phyloP scores from a whole-genome alignment of 805 yeast genomes.

The Sugiyamaella mastotermitis region DNA sequence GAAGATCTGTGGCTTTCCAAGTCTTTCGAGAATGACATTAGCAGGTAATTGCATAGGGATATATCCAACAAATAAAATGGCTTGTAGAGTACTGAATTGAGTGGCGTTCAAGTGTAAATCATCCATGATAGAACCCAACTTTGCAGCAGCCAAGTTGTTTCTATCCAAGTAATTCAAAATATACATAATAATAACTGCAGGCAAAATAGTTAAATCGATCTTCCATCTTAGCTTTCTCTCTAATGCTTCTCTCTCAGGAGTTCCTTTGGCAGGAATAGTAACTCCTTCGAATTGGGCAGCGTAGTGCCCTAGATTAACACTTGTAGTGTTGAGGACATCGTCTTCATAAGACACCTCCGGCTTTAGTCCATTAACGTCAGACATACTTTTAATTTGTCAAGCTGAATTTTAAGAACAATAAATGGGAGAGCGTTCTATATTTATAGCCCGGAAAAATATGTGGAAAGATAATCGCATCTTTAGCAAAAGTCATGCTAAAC shows the following conservation, averaged over 20 bases:
- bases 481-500: no score
- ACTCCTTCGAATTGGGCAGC: slow-evolving; percentile 20
- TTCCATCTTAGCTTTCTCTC: slow-evolving; percentile 41
- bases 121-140: slow-evolving; percentile 28
- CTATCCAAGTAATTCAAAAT: slow-evolving; percentile 31
- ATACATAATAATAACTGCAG: slow-evolving; percentile 27
- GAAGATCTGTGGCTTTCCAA: slow-evolving; percentile 42
- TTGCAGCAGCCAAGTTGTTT: slow-evolving; percentile 33
- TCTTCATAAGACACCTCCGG: no score
- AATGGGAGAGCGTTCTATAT: no score
- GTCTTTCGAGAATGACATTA: slow-evolving; percentile 26
- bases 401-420: no score
- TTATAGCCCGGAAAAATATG: no score
- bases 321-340: no score
- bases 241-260: slow-evolving; percentile 40
- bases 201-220: slow-evolving; percentile 38
- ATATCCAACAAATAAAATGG: slow-evolving; percentile 38
- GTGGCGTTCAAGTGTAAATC: slow-evolving; percentile 34
- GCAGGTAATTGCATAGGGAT: slow-evolving; percentile 31
- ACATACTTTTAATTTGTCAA: no score
- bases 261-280: slow-evolving; percentile 18
- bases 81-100: slow-evolving; percentile 38
- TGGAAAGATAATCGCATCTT: no score
- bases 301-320: slow-evolving; percentile 14
- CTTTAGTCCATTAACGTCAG: no score